These are phyloP conservation scores for Volvariella volvacea DNA, from an alignment of 1,284 basidiomycete species.

Conservation along the genomic window DNA sequence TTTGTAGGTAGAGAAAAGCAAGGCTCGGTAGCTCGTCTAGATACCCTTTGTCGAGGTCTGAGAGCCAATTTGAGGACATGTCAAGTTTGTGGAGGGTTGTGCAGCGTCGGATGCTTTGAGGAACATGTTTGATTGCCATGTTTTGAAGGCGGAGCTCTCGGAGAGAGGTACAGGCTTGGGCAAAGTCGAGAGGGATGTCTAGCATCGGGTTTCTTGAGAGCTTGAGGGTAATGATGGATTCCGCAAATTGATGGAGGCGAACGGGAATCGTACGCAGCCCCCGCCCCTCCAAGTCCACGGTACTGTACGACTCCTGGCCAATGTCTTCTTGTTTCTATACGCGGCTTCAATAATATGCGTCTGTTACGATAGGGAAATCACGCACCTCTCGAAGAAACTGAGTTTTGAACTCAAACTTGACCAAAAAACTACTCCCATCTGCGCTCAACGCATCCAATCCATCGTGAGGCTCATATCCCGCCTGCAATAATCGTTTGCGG, in stretches of 20 bases:
- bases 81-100: constrained; percentile 79
- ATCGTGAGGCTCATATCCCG: constrained; percentile 86
- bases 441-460: constrained; percentile 75
- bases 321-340: too few relatives aligned
- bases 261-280: constrained; percentile 90
- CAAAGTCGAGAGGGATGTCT: constrained; percentile 95
- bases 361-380: too few relatives aligned
- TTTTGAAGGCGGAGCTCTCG: constrained; percentile 87
- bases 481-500: constrained; percentile 80
- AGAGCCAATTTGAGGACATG: constrained; percentile 90
- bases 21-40: constrained; percentile 78
- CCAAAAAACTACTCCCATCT: constrained; percentile 80
- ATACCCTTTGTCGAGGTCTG: constrained; percentile 82
- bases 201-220: constrained; percentile 94
- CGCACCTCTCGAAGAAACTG: constrained; percentile 54
- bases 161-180: constrained; percentile 82
- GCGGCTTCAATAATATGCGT: too few relatives aligned
- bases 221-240: constrained; percentile 82
- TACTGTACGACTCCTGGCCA: too few relatives aligned
- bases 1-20: constrained; percentile 75
- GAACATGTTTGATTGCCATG: constrained; percentile 94
- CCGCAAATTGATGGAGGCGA: constrained; percentile 81
- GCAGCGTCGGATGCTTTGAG: constrained; percentile 77
- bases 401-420: constrained; percentile 84
- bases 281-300: constrained; percentile 77